Evolutionary conservation across 1,139 yeast genomes (phyloP).

Genomic region (Geotrichum histeridarum): DNA sequence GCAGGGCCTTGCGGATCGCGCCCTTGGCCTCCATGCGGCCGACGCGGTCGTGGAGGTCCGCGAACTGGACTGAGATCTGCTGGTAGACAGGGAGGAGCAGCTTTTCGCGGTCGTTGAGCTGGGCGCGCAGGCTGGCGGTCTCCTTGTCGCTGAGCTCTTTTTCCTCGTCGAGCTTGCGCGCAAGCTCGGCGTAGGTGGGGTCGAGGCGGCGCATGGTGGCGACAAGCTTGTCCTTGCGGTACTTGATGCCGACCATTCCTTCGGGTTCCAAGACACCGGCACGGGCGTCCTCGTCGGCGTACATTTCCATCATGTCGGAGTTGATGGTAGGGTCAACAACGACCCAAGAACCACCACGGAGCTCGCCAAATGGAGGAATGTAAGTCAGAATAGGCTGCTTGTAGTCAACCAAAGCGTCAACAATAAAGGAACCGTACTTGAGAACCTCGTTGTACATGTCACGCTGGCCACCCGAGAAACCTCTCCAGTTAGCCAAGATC

Average conservation of each 20-base stretch:
- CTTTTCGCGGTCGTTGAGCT: slow-evolving; percentile 74
- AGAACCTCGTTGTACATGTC: slow-evolving; percentile 98
- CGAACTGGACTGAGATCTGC: slow-evolving; percentile 92
- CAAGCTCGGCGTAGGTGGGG: slow-evolving; percentile 62
- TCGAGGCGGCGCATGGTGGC: slow-evolving; percentile 90
- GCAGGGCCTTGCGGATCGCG: slow-evolving; percentile 74
- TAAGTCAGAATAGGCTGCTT: slow-evolving; percentile 95
- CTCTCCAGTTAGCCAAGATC: slow-evolving; percentile 99
- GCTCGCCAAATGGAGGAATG: slow-evolving; percentile 96
- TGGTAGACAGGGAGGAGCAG: slow-evolving; percentile 78
- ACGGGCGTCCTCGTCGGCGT: slow-evolving; percentile 90
- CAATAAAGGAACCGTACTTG: slow-evolving; percentile 94
- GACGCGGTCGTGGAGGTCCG: slow-evolving; percentile 95
- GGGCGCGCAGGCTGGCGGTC: slow-evolving; percentile 56
- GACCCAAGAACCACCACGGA: slow-evolving; percentile 99
- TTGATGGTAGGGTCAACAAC: slow-evolving; percentile 98
- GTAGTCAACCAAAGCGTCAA: slow-evolving; percentile 92
- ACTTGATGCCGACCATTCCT: slow-evolving; percentile 98
- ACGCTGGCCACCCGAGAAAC: slow-evolving; percentile 99
- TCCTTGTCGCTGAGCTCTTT: slow-evolving; percentile 58
- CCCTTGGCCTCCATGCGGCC: slow-evolving; percentile 97
- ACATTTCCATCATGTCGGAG: slow-evolving; percentile 98
- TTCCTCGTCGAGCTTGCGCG: slow-evolving; percentile 49
- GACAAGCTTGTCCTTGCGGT: slow-evolving; percentile 84
- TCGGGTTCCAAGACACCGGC: slow-evolving; percentile 98